Conservation (phyloP, 352 stramenopile genomes). For the Phytophthora crassamura region DNA sequence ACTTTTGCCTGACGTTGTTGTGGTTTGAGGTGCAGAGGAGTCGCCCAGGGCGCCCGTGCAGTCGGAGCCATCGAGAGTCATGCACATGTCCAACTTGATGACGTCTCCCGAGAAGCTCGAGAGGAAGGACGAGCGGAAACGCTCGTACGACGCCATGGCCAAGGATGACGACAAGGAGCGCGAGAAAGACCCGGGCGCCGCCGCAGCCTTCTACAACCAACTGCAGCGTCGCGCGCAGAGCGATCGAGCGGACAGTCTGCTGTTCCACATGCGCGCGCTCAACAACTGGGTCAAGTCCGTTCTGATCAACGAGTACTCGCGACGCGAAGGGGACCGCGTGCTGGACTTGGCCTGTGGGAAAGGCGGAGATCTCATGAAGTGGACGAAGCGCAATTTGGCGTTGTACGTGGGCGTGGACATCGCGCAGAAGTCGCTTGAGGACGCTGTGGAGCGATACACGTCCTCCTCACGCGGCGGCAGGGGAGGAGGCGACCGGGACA, state of each 20-base stretch:
- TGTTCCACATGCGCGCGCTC: conserved; percentile 98
- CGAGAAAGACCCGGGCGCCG: conserved; percentile 64
- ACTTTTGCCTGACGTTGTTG: neutral
- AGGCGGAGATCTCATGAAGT: conserved; percentile 98
- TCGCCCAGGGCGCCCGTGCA: conserved; percentile 21
- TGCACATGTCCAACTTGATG: conserved; percentile 72
- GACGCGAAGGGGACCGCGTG: conserved; percentile 84
- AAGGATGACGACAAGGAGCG: conserved; percentile 20
- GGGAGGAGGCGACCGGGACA: conserved; percentile 22
- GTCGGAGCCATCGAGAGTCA: conserved; percentile 27
- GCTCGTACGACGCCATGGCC: conserved; percentile 59
- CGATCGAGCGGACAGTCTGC: conserved; percentile 86
- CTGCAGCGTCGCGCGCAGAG: conserved; percentile 75
- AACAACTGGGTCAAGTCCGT: conserved; percentile 99
- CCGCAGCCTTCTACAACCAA: conserved; percentile 88
- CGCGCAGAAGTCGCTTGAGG: conserved; percentile 95
- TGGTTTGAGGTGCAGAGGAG: conserved; percentile 18
- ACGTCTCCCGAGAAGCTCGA: conserved; percentile 32
- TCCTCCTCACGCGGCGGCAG: conserved; percentile 60
- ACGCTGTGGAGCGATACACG: conserved; percentile 90
- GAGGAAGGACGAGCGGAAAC: conserved; percentile 1
- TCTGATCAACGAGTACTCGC: conserved; percentile 92
- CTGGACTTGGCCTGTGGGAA: conserved; percentile 99
- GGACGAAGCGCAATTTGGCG: conserved; percentile 89
- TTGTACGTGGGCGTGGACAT: conserved; percentile 99